Percentiles rank a stretch among this genome's conserved stretches.
phyloP scores from a whole-genome alignment of 1,284 basidiomycete species.

The Ganoderma lingzhi region DNA sequence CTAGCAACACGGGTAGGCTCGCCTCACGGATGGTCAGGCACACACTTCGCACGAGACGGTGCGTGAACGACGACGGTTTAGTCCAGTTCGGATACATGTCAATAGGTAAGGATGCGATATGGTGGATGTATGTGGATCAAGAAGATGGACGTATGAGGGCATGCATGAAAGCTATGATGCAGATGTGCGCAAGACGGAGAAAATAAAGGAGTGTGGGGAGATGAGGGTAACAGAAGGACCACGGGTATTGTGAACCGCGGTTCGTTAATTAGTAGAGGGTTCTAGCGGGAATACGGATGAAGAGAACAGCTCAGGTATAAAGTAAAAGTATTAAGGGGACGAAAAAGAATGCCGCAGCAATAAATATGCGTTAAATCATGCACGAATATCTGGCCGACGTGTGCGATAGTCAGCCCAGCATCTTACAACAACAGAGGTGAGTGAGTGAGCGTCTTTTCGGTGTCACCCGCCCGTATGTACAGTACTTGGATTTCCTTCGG shows the following conservation, averaged over 20 bases:
- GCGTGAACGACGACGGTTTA: not conserved
- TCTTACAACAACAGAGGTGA: not conserved
- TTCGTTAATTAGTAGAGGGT: not conserved
- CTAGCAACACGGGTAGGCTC: no score
- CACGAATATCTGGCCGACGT: constrained; percentile 13
- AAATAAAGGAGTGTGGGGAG: constrained; percentile 9
- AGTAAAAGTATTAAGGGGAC: constrained; percentile 11
- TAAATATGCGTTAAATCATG: constrained; percentile 28
- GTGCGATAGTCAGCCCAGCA: not conserved
- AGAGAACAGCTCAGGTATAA: constrained; percentile 9
- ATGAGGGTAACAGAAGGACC: not conserved
- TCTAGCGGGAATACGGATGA: not conserved
- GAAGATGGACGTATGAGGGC: not conserved
- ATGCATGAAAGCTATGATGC: constrained; percentile 4
- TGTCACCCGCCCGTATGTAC: not conserved
- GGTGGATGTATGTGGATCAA: constrained; percentile 1
- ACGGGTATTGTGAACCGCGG: not conserved
- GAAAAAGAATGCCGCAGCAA: constrained; percentile 18
- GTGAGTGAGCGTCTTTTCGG: not conserved
- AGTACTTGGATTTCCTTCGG: not conserved
- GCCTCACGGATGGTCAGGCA: not conserved
- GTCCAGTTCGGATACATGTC: constrained; percentile 10
- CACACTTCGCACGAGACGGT: not conserved
- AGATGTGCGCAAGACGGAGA: not conserved
- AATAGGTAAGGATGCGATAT: constrained; percentile 18